Conservation (phyloP, 1,284 basidiomycete genomes). For the Tylopilus orsonianus region DNA sequence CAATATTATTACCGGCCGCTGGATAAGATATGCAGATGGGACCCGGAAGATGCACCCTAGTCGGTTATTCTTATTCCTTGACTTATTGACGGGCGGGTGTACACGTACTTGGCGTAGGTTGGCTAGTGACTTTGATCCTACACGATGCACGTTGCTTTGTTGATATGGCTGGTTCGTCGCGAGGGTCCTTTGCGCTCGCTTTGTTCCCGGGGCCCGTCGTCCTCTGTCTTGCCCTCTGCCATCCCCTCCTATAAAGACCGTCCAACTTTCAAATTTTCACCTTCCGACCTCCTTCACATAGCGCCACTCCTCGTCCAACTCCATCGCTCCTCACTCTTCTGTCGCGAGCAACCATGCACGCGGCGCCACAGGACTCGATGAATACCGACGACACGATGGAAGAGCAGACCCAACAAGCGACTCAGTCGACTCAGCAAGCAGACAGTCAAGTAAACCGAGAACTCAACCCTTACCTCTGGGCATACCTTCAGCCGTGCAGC, state of each 20-base stretch:
- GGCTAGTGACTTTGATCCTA: constrained; percentile 19
- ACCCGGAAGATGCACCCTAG: constrained; percentile 52
- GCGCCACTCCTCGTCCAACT: too few relatives aligned
- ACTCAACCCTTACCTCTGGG: constrained; percentile 59
- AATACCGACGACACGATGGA: constrained; percentile 29
- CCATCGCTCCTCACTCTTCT: background rate
- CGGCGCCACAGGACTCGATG: constrained; percentile 23
- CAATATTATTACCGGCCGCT: constrained; percentile 77
- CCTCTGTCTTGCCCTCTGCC: too few relatives aligned
- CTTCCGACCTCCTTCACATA: too few relatives aligned
- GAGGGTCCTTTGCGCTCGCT: too few relatives aligned
- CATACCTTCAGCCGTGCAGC: constrained; percentile 63
- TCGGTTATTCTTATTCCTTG: background rate
- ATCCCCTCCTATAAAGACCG: constrained; percentile 21
- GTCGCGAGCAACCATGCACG: constrained; percentile 13
- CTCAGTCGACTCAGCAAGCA: constrained; percentile 46
- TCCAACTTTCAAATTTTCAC: background rate
- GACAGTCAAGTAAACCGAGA: constrained; percentile 27
- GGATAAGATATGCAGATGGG: constrained; percentile 62
- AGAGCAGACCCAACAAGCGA: constrained; percentile 51
- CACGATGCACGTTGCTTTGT: too few relatives aligned
- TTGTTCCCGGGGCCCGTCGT: too few relatives aligned
- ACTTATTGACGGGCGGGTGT: constrained; percentile 1
- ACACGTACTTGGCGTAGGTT: constrained; percentile 16
- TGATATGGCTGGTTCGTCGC: too few relatives aligned